A percentile compares a stretch with the other conserved stretches of the same genome.
phyloP scores from a whole-genome alignment of 768 basidiomycete species.

The Trichaptum fuscoviolaceum region DNA sequence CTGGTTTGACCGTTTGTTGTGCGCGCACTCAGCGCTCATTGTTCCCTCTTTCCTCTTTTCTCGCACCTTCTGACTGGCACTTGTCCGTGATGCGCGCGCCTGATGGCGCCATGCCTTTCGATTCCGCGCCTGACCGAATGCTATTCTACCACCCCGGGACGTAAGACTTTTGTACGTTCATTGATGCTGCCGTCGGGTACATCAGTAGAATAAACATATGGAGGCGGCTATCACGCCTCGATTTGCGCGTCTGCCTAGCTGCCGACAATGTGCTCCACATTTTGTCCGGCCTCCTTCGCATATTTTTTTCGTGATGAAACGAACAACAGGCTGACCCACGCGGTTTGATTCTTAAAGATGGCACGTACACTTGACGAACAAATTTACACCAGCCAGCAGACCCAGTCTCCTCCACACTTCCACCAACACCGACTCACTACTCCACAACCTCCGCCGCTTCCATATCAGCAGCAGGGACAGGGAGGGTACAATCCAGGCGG shows the following conservation, averaged over 20 bases:
- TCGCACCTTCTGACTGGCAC: background rate
- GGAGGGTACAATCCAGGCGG: background rate
- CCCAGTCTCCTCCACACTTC: too few relatives aligned
- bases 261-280: background rate
- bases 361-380: slow-evolving; percentile 56
- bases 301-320: slow-evolving; percentile 10
- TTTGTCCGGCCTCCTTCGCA: slow-evolving; percentile 2
- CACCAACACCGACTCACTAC: slow-evolving; percentile 2
- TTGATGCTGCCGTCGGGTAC: background rate
- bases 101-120: background rate
- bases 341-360: slow-evolving; percentile 51
- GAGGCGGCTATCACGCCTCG: background rate
- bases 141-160: background rate
- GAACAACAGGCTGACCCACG: slow-evolving; percentile 7
- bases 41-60: too few relatives aligned
- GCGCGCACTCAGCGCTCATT: too few relatives aligned
- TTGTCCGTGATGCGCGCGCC: background rate
- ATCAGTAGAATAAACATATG: background rate
- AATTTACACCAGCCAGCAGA: slow-evolving; percentile 9
- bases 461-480: background rate
- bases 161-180: background rate
- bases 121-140: background rate
- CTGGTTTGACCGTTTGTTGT: too few relatives aligned
- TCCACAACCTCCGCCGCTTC: background rate
- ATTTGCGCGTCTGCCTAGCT: background rate